phyloP scores from a whole-genome alignment of 1,284 basidiomycete genomes.

The Cryptococcus sp. region DNA sequence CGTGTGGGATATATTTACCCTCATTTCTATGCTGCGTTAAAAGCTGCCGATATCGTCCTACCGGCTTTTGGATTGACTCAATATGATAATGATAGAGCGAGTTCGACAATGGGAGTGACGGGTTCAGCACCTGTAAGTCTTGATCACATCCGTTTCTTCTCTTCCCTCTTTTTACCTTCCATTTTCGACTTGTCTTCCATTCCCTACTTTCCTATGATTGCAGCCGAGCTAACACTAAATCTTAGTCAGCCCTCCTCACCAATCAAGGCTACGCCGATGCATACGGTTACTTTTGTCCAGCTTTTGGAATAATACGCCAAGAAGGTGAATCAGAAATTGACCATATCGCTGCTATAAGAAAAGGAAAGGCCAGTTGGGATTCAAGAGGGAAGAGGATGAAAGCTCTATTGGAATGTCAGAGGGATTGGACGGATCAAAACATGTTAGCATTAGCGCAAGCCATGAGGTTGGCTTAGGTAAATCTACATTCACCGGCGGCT shows the following conservation, averaged over 20 bases:
- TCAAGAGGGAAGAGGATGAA: background rate
- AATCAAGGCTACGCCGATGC: background rate
- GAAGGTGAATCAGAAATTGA: background rate
- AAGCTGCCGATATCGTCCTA: background rate
- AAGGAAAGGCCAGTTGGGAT: background rate
- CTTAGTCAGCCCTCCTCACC: background rate
- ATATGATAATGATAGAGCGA: conserved; percentile 1
- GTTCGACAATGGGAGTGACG: background rate
- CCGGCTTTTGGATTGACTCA: background rate
- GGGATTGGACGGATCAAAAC: background rate
- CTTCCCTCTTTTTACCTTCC: too few species aligned
- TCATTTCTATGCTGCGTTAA: background rate
- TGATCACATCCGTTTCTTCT: too few species aligned
- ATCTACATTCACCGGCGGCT: too few species aligned
- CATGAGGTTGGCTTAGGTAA: too few species aligned
- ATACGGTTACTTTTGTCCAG: background rate
- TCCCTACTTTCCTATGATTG: too few species aligned
- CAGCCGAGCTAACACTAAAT: too few species aligned
- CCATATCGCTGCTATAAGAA: background rate
- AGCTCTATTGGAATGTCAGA: background rate
- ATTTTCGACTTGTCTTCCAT: too few species aligned
- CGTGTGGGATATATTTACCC: background rate
- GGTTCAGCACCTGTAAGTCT: background rate
- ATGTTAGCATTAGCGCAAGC: background rate
- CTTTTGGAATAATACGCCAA: background rate